These are phyloP conservation scores for Talaromyces thailandensis DNA, from an alignment of 495 filamentous ascomycete species.

Conservation along the genomic window DNA sequence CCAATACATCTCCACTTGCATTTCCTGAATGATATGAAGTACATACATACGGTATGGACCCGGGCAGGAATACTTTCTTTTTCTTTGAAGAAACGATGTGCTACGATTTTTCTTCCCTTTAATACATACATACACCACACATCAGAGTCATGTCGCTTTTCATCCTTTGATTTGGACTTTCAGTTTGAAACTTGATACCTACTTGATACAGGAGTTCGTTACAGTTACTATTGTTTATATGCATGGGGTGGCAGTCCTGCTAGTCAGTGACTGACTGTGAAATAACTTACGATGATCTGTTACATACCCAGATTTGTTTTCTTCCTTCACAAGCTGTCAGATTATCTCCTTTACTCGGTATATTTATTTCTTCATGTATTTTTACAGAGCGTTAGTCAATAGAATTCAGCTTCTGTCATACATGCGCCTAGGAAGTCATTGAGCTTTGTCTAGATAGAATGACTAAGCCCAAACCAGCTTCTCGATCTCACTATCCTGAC, in stretches of 20 bases:
- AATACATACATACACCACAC: neutral
- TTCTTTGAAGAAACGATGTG: neutral
- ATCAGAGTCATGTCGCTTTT: neutral
- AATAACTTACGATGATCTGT: neutral
- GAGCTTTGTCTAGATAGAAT: neutral
- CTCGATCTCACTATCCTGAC: neutral
- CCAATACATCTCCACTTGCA: neutral
- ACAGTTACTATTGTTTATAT: neutral
- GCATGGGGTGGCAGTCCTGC: neutral
- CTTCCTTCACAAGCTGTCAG: neutral
- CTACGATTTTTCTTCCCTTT: neutral
- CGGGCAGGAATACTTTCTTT: neutral
- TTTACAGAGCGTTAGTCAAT: neutral
- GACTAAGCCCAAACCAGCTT: neutral
- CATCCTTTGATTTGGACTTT: neutral
- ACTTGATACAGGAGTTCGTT: neutral
- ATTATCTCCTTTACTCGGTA: neutral
- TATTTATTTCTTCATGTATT: neutral
- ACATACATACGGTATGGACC: neutral
- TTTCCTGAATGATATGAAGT: neutral
- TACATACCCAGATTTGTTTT: neutral
- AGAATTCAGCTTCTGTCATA: neutral
- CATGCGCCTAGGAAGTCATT: neutral
- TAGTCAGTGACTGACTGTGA: neutral
- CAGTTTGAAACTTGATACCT: neutral